Conservation (phyloP, 345 rosid genomes). For the Syzygium grande region DNA sequence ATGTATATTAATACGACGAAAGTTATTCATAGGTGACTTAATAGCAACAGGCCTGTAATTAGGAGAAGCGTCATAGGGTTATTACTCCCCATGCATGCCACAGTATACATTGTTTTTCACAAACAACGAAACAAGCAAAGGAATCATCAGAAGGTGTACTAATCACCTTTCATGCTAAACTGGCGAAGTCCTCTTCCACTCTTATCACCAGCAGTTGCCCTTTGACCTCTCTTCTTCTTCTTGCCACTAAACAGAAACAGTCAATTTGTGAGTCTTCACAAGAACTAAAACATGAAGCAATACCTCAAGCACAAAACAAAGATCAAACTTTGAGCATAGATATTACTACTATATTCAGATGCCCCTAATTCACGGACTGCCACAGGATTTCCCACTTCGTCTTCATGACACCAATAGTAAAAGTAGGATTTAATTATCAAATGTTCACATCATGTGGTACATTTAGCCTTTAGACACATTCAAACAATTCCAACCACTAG, state of each 20-base stretch:
- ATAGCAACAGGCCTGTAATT: background rate
- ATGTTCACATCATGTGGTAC: background rate
- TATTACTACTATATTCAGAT: background rate
- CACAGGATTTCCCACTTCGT: background rate
- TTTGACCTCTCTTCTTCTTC: conserved; percentile 93
- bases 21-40: background rate
- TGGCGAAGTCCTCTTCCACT: conserved; percentile 98
- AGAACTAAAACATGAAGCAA: background rate
- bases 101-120: background rate
- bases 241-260: conserved; percentile 32
- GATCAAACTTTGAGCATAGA: background rate
- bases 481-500: background rate
- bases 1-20: background rate
- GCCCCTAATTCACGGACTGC: background rate
- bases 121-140: background rate
- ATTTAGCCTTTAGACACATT: background rate
- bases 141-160: background rate
- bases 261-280: background rate
- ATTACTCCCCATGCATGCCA: background rate
- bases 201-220: conserved; percentile 86
- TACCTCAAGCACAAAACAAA: background rate
- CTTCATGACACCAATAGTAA: background rate
- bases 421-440: background rate
- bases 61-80: background rate
- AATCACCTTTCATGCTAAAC: conserved; percentile 95